phyloP scores from a whole-genome alignment of 768 basidiomycete genomes.

The Lentinula aciculospora region DNA sequence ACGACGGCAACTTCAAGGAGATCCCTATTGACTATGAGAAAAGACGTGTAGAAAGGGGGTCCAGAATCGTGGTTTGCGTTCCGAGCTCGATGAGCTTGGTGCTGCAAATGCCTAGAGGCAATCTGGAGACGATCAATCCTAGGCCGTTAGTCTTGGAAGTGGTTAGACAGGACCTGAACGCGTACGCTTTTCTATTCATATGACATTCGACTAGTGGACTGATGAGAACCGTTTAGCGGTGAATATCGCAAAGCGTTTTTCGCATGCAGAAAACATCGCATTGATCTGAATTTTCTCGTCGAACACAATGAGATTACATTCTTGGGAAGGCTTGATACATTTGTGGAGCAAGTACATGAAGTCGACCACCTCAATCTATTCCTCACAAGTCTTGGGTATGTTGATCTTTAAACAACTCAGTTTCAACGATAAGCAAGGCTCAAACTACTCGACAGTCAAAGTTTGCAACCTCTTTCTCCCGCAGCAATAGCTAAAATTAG shows the following conservation, averaged over 20 bases:
- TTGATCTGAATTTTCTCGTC: slow-evolving; percentile 86
- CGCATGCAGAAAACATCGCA: slow-evolving; percentile 87
- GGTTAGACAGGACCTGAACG: slow-evolving; percentile 66
- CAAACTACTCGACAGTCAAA: slow-evolving; percentile 41
- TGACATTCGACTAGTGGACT: neutral
- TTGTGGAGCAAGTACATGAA: slow-evolving; percentile 83
- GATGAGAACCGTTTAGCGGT: slow-evolving; percentile 38
- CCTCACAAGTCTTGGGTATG: slow-evolving; percentile 77
- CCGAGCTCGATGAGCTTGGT: slow-evolving; percentile 87
- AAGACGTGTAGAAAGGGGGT: slow-evolving; percentile 84
- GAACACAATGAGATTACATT: slow-evolving; percentile 73
- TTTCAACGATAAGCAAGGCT: too few species aligned
- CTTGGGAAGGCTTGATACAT: slow-evolving; percentile 50
- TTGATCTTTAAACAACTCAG: neutral
- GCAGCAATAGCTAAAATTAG: slow-evolving; percentile 66
- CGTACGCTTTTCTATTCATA: slow-evolving; percentile 43
- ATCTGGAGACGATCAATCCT: slow-evolving; percentile 93
- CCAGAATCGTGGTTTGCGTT: slow-evolving; percentile 82
- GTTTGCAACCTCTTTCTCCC: slow-evolving; percentile 37
- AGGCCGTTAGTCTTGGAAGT: slow-evolving; percentile 86
- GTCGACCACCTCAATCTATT: slow-evolving; percentile 93
- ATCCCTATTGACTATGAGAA: slow-evolving; percentile 46
- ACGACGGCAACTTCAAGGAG: slow-evolving; percentile 24
- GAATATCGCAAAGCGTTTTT: slow-evolving; percentile 85
- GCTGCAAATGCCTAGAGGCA: slow-evolving; percentile 96